Evolutionary conservation across 163 green algal species (phyloP), one percentile per base, ranked within the genome.

Genomic region (Smithsoniella earleae): DNA sequence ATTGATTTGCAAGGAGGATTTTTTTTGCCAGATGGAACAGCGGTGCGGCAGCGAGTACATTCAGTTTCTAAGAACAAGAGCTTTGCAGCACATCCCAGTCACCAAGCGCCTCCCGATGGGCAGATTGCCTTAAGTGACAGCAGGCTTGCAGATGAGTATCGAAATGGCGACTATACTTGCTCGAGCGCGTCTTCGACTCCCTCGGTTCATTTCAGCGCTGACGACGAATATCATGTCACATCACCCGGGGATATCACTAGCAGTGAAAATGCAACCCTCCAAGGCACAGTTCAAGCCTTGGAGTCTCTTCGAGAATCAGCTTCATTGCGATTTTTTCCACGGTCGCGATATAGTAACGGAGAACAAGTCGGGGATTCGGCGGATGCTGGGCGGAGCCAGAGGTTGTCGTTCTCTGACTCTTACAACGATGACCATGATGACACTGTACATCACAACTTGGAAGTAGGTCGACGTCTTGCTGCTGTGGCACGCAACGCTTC

Each of bases 141-240:
- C 43, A 30, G 58, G 27, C 43, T 38, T 34, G 58, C 58, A 20
- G 58, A 43, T 38, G 58, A 34, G 8, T 30, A 18, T 3, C 27
- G 58, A 30, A 34, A 22, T 5, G 31, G 25, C 25, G 58, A 64
- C 8, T 25, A 64, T 10, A 27, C 13, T 10, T 64, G 25, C 13
- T 36, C 25, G 8, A 64, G 49, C 49, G 49, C 49, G 5, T 36
- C 49, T 13, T 64, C 49, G 49, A 36, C 49, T 25, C 25, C 49
- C 25, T 64, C 49, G 16, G 49, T 64, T 25, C 49, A 64, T 64
- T n/a, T n/a, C n/a, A n/a, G n/a, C n/a, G n/a, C n/a, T n/a, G n/a
- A n/a, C n/a, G n/a, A n/a, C n/a, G n/a, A n/a, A n/a, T n/a, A n/a
- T n/a, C n/a, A n/a, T n/a, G n/a, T n/a, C n/a, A n/a, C n/a, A n/a